phyloP scores from a whole-genome alignment of 805 yeast species.

The Wickerhamiella dianesei region DNA sequence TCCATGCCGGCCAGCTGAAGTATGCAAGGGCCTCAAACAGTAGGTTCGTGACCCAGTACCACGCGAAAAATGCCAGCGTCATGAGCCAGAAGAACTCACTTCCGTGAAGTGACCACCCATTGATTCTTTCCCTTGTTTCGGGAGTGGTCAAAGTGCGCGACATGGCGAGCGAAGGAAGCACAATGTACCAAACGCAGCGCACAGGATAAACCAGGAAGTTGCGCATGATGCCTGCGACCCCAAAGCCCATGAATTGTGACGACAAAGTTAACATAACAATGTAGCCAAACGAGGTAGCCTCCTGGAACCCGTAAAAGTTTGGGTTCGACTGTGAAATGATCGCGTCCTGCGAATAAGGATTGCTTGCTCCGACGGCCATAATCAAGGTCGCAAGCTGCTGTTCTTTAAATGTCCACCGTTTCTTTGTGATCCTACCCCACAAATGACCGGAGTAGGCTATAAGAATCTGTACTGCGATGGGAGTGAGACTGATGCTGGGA shows the following conservation, averaged over 20 bases:
- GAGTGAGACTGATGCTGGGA: constrained; percentile 39
- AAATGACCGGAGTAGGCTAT: constrained; percentile 46
- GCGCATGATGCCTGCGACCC: constrained; percentile 43
- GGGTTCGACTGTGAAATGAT: constrained; percentile 25
- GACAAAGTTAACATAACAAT: constrained; percentile 34
- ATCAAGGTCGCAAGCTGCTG: constrained; percentile 34
- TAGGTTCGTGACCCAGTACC: constrained; percentile 60
- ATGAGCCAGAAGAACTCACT: constrained; percentile 37
- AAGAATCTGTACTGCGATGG: constrained; percentile 44
- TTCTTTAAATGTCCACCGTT: constrained; percentile 24
- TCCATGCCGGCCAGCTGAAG: constrained; percentile 56
- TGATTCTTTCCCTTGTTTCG: constrained; percentile 24
- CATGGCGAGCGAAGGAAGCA: constrained; percentile 45
- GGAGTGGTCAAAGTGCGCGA: constrained; percentile 27
- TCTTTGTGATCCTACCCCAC: constrained; percentile 26
- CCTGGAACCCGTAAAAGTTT: constrained; percentile 18
- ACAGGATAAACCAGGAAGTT: constrained; percentile 35
- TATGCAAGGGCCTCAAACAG: constrained; percentile 47
- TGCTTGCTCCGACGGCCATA: constrained; percentile 19
- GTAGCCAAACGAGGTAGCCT: constrained; percentile 26
- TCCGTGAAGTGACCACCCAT: constrained; percentile 50
- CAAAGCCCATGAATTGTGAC: constrained; percentile 41
- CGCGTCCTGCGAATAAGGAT: constrained; percentile 22
- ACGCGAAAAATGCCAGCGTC: constrained; percentile 34
- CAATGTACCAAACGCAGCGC: constrained; percentile 37